Evolutionary conservation across 768 basidiomycete species (phyloP).

Genomic region (Leccinum disarticulatum): DNA sequence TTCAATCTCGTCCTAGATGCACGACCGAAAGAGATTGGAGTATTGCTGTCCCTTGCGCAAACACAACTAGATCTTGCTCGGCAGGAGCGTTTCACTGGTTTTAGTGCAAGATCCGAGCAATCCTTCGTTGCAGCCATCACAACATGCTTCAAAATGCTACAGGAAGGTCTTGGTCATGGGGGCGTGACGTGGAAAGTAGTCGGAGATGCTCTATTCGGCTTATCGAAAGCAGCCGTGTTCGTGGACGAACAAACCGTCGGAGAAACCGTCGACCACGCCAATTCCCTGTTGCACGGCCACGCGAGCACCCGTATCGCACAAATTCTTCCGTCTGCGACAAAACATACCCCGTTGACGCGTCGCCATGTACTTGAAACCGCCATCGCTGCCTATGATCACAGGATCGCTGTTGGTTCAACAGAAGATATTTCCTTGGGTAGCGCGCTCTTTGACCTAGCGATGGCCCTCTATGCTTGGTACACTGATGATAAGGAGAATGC

Average conservation of each 20-base stretch:
- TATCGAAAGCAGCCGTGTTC: slow-evolving; percentile 56
- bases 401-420: slow-evolving; percentile 54
- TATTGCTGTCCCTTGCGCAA: slow-evolving; percentile 68
- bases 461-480: slow-evolving; percentile 55
- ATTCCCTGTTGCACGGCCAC: slow-evolving; percentile 40
- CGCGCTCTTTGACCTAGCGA: slow-evolving; percentile 73
- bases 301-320: slow-evolving; percentile 42
- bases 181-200: slow-evolving; percentile 80
- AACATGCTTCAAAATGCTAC: slow-evolving; percentile 48
- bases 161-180: slow-evolving; percentile 60
- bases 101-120: slow-evolving; percentile 67
- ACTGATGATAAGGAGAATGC: slow-evolving; percentile 25
- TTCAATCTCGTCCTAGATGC: too few species aligned
- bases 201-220: slow-evolving; percentile 70
- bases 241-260: slow-evolving; percentile 43
- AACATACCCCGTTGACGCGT: slow-evolving; percentile 28
- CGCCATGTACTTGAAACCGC: slow-evolving; percentile 49
- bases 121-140: slow-evolving; percentile 66
- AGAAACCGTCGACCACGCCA: slow-evolving; percentile 34
- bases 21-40: slow-evolving; percentile 68
- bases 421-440: slow-evolving; percentile 52
- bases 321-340: slow-evolving; percentile 34
- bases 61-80: slow-evolving; percentile 71
- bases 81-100: slow-evolving; percentile 65
- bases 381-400: slow-evolving; percentile 59